Conservation (phyloP, 352 stramenopile species). For the Peronospora farinosa region DNA sequence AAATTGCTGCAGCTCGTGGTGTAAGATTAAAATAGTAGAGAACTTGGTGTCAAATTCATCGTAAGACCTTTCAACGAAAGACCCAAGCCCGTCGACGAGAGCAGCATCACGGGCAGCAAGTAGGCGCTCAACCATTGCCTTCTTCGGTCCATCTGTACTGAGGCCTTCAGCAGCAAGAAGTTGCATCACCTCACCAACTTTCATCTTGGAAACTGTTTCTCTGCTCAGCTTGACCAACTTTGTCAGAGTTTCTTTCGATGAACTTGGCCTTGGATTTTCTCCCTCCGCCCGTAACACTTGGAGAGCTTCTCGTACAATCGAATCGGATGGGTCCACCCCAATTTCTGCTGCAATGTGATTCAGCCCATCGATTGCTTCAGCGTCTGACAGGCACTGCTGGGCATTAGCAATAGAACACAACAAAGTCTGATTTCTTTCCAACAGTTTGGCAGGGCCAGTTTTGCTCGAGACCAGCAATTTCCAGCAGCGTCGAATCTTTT, state of each 20-base stretch:
- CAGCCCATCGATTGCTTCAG: slow-evolving; percentile 38
- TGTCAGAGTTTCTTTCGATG: slow-evolving; percentile 6
- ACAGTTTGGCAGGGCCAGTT: slow-evolving; percentile 7
- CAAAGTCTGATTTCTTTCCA: slow-evolving; percentile 23
- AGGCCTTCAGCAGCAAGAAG: slow-evolving; percentile 27
- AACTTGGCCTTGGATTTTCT: slow-evolving; percentile 2
- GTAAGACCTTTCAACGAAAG: neutral
- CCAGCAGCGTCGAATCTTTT: slow-evolving; percentile 34
- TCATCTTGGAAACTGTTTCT: slow-evolving; percentile 37
- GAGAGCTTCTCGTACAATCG: slow-evolving; percentile 17
- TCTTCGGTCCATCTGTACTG: slow-evolving; percentile 42
- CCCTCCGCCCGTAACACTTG: slow-evolving; percentile 13
- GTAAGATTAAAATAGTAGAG: slow-evolving; percentile 61
- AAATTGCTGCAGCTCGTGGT: slow-evolving; percentile 61
- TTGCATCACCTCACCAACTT: slow-evolving; percentile 39
- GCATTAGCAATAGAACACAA: slow-evolving; percentile 33
- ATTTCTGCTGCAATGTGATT: slow-evolving; percentile 34
- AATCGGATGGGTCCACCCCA: slow-evolving; percentile 15
- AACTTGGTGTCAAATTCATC: neutral
- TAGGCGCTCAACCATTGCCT: slow-evolving; percentile 40
- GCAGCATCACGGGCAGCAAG: slow-evolving; percentile 26
- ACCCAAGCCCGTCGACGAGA: slow-evolving; percentile 4
- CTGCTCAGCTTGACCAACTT: slow-evolving; percentile 22
- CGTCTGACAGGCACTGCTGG: slow-evolving; percentile 31
- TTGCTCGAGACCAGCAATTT: slow-evolving; percentile 13